Evolutionary conservation across 2,329 filamentous ascomycete genomes (phyloP).

Genomic region (Claviceps spartinae): DNA sequence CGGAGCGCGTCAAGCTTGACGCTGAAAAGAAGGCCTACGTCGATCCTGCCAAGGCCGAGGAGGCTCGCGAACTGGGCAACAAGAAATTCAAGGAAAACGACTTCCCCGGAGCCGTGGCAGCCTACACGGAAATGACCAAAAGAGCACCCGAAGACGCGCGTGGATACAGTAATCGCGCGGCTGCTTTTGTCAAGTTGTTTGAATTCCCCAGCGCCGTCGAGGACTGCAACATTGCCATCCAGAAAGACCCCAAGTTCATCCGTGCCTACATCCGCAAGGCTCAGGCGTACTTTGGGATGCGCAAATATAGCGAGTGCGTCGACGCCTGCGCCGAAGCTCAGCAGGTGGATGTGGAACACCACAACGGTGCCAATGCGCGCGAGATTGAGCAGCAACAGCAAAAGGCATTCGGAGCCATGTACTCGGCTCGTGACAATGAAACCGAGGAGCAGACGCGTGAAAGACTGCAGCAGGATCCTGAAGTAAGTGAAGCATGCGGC

Average conservation of each 20-base stretch:
- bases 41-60: constrained; percentile 82
- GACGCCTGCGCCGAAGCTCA: constrained; percentile 77
- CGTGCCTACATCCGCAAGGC: constrained; percentile 94
- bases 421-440: constrained; percentile 81
- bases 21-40: constrained; percentile 68
- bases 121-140: constrained; percentile 95
- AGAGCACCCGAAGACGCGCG: constrained; percentile 83
- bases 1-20: constrained; percentile 76
- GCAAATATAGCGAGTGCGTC: constrained; percentile 90
- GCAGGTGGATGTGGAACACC: constrained; percentile 56
- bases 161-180: constrained; percentile 93
- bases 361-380: constrained; percentile 62
- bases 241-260: constrained; percentile 84
- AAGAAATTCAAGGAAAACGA: constrained; percentile 94
- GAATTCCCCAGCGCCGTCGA: constrained; percentile 87
- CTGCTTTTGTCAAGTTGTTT: constrained; percentile 91
- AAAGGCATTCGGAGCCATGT: constrained; percentile 85
- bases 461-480: constrained; percentile 78
- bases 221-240: constrained; percentile 85
- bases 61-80: constrained; percentile 89
- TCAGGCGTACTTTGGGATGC: constrained; percentile 92
- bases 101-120: constrained; percentile 87
- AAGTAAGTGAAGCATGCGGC: constrained; percentile 42
- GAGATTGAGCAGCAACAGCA: constrained; percentile 92
- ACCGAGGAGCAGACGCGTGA: constrained; percentile 91